phyloP scores from a whole-genome alignment of 805 yeast species.

The Torulaspora franciscae region DNA sequence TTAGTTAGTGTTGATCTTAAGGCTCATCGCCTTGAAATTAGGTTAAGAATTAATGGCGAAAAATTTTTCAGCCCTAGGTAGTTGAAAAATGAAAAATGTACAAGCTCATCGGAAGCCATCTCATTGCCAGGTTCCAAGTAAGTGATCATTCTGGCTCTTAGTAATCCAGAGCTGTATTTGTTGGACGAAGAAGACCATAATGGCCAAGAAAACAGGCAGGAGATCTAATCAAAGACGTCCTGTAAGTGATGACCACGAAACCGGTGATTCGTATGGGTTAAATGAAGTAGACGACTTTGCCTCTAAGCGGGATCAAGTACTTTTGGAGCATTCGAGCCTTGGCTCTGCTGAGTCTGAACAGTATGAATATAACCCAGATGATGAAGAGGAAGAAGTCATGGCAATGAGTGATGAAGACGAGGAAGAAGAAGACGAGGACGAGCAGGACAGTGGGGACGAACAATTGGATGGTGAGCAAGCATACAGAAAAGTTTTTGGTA shows the following conservation, averaged over 20 bases:
- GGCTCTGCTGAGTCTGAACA: slow-evolving; percentile 33
- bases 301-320: slow-evolving; percentile 50
- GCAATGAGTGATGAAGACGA: slow-evolving; percentile 44
- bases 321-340: slow-evolving; percentile 54
- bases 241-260: slow-evolving; percentile 7
- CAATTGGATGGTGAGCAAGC: slow-evolving; percentile 37
- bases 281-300: slow-evolving; percentile 70
- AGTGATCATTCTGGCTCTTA: background rate
- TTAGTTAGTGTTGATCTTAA: background rate
- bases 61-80: slow-evolving; percentile 12
- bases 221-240: slow-evolving; percentile 22
- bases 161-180: background rate
- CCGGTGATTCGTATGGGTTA: slow-evolving; percentile 42
- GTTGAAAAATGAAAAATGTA: slow-evolving; percentile 4
- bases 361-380: slow-evolving; percentile 47
- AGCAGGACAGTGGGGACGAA: slow-evolving; percentile 32
- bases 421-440: slow-evolving; percentile 33
- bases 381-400: slow-evolving; percentile 47
- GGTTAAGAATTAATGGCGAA: slow-evolving; percentile 3
- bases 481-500: slow-evolving; percentile 38
- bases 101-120: slow-evolving; percentile 26
- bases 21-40: slow-evolving; percentile 11
- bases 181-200: background rate
- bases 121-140: background rate
- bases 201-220: slow-evolving; percentile 20